Evolutionary conservation across 2,329 filamentous ascomycete species (phyloP).

Genomic region (Ophiostoma piceae): DNA sequence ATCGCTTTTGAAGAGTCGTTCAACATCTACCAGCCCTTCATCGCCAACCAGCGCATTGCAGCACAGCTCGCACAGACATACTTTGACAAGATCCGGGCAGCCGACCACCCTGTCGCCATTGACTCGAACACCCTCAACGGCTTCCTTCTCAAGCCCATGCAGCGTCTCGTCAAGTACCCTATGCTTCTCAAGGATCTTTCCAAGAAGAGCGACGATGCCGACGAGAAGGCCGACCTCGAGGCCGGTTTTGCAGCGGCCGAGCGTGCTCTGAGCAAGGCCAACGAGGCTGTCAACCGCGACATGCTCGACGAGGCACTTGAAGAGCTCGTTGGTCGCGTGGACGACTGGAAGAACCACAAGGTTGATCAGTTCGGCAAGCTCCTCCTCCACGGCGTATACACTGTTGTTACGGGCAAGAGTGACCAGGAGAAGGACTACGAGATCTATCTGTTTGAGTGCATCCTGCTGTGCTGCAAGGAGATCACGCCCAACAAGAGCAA

Average conservation of each 20-base stretch:
- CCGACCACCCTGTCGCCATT: conserved; percentile 73
- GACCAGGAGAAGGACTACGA: conserved; percentile 97
- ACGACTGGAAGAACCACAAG: conserved; percentile 94
- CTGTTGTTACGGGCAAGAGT: conserved; percentile 81
- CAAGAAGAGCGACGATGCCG: conserved; percentile 75
- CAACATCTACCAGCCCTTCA: conserved; percentile 92
- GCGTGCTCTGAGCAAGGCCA: conserved; percentile 75
- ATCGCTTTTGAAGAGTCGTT: conserved; percentile 79
- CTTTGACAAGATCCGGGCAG: conserved; percentile 77
- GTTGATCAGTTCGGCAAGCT: conserved; percentile 89
- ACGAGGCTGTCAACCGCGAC: conserved; percentile 85
- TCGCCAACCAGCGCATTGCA: conserved; percentile 90
- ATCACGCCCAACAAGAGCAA: conserved; percentile 77
- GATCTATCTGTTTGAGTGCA: conserved; percentile 94
- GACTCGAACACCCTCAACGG: conserved; percentile 84
- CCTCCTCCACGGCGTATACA: conserved; percentile 82
- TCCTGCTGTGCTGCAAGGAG: conserved; percentile 95
- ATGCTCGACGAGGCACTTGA: conserved; percentile 76
- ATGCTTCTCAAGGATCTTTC: conserved; percentile 80
- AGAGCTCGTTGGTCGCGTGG: conserved; percentile 75
- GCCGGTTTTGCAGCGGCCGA: conserved; percentile 77
- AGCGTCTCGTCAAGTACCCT: conserved; percentile 90
- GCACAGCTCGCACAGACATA: conserved; percentile 76
- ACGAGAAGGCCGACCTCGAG: conserved; percentile 65
- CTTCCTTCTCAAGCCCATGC: conserved; percentile 94